A percentile compares a stretch with the other conserved stretches of the same genome.
Evolutionary conservation across 2,329 filamentous ascomycete genomes (phyloP).

Genomic region (Nemania serpens): DNA sequence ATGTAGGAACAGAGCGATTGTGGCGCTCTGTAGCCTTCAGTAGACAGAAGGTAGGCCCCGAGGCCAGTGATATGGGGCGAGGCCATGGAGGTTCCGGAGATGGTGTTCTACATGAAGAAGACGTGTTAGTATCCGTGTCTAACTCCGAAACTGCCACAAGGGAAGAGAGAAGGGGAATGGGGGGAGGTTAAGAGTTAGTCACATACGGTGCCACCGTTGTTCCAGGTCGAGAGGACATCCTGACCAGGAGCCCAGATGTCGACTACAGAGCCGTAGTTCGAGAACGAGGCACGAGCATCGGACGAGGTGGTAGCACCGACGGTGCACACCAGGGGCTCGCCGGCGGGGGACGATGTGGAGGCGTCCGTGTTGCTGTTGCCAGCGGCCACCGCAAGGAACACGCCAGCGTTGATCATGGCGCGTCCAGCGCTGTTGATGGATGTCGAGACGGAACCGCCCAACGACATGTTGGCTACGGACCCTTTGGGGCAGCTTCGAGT

Average conservation of each 20-base stretch:
- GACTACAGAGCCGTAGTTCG: conserved; percentile 54
- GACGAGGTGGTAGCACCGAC: conserved; percentile 54
- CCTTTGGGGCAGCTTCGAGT: conserved; percentile 46
- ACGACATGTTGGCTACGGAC: conserved; percentile 61
- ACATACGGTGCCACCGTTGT: conserved; percentile 41
- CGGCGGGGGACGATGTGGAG: conserved; percentile 52
- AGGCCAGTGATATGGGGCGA: conserved; percentile 64
- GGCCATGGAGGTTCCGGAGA: conserved; percentile 67
- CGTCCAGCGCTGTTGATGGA: conserved; percentile 57
- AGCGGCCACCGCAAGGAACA: conserved; percentile 60
- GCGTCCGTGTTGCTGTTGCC: conserved; percentile 55
- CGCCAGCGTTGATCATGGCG: conserved; percentile 50
- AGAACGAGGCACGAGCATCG: conserved; percentile 50
- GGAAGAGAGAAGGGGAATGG: background rate
- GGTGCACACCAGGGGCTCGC: conserved; percentile 53
- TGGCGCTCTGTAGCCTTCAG: conserved; percentile 49
- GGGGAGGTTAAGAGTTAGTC: background rate
- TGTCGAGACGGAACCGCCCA: conserved; percentile 52
- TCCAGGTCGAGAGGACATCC: conserved; percentile 49
- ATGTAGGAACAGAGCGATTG: conserved; percentile 50
- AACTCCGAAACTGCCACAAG: background rate
- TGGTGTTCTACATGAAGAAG: conserved; percentile 40
- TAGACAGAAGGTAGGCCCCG: conserved; percentile 59
- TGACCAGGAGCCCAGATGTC: conserved; percentile 52
- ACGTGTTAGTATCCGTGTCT: conserved; percentile 16